These are phyloP conservation scores for Rhododendron williamsianum DNA, from an alignment of 148 eudicot species.

Conservation along the genomic window DNA sequence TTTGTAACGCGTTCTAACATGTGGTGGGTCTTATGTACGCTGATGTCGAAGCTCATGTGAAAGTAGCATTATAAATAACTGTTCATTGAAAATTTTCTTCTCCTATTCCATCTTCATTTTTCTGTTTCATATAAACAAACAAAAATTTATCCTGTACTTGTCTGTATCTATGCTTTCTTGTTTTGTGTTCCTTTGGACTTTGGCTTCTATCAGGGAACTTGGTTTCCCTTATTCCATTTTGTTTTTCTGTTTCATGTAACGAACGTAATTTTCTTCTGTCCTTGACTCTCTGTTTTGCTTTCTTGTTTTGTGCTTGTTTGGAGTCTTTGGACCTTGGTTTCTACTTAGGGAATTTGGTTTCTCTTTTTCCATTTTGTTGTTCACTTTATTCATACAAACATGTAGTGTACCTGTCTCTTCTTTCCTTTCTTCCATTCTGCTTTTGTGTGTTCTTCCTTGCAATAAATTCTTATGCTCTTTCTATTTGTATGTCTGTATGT, in stretches of 20 bases:
- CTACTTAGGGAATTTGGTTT: not conserved
- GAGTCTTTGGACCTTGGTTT: not conserved
- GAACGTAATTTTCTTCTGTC: not conserved
- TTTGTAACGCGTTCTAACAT: not conserved
- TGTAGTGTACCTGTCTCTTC: not conserved
- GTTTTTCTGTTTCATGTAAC: not conserved
- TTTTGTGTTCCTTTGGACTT: not conserved
- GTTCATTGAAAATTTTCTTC: not conserved
- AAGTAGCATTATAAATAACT: too few relatives aligned
- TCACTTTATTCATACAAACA: not conserved
- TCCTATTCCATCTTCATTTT: not conserved
- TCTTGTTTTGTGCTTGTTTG: not conserved
- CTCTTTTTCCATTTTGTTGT: not conserved
- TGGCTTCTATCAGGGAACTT: constrained; percentile 33
- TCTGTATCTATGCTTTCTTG: not conserved
- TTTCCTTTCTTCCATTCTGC: not conserved
- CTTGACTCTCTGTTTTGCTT: not conserved
- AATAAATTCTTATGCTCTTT: not conserved
- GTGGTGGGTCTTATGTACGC: not conserved
- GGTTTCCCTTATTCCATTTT: not conserved
- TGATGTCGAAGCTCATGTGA: too few relatives aligned
- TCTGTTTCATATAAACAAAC: not conserved
- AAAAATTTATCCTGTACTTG: not conserved
- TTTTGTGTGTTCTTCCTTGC: not conserved
- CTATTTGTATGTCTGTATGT: not conserved